Evolutionary conservation across 768 basidiomycete genomes (phyloP).

Genomic region (Leccinum sublutescens): DNA sequence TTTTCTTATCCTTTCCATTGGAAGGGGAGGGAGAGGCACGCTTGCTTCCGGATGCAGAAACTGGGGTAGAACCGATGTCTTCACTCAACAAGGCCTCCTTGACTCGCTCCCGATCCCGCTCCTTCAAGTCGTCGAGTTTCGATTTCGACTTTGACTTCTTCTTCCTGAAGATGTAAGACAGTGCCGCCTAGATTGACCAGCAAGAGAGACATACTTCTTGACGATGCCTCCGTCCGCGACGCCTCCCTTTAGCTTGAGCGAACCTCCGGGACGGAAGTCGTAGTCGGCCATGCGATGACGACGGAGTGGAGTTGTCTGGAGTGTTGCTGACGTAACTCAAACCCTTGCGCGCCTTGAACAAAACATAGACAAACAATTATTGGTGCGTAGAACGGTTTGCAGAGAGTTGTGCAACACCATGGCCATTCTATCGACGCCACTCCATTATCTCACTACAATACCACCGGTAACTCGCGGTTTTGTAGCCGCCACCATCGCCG

Average conservation of each 20-base stretch:
- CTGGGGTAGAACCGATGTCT: constrained; percentile 39
- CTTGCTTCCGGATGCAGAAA: constrained; percentile 54
- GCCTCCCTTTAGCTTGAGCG: constrained; percentile 87
- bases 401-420: constrained; percentile 36
- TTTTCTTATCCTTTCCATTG: constrained; percentile 57
- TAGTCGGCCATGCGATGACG: constrained; percentile 70
- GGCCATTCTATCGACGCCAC: constrained; percentile 74
- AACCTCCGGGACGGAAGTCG: constrained; percentile 80
- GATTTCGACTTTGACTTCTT: constrained; percentile 78
- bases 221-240: constrained; percentile 75
- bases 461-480: constrained; percentile 79
- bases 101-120: constrained; percentile 40
- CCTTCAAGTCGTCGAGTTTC: constrained; percentile 47
- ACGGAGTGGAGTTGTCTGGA: constrained; percentile 9
- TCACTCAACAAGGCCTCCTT: constrained; percentile 55
- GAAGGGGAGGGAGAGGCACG: constrained; percentile 59
- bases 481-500: constrained; percentile 56
- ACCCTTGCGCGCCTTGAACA: constrained; percentile 11
- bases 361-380: constrained; percentile 27
- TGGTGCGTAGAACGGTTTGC: neutral
- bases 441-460: constrained; percentile 65
- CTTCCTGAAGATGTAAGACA: constrained; percentile 51
- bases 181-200: neutral
- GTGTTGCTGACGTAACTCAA: constrained; percentile 32
- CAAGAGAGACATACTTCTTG: constrained; percentile 63